These are phyloP conservation scores for Eucalyptus pauciflora DNA, from an alignment of 345 rosid genomes.

Conservation along the genomic window DNA sequence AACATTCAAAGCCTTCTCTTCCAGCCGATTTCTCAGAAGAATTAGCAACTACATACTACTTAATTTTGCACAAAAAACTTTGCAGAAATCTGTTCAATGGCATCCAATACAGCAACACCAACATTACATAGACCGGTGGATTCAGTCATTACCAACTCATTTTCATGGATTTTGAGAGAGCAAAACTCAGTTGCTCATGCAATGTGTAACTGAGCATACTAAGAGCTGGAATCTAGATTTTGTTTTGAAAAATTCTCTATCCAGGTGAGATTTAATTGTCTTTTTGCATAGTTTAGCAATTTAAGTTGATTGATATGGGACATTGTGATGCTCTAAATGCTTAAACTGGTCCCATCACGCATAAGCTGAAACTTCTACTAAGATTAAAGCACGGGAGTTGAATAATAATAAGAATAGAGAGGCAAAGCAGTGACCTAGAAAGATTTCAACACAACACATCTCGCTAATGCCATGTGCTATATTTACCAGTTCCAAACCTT, in stretches of 20 bases:
- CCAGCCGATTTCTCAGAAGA: neutral
- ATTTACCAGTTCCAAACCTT: neutral
- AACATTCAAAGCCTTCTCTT: neutral
- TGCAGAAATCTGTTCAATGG: neutral
- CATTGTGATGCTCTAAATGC: neutral
- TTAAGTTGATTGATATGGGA: neutral
- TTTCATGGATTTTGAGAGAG: neutral
- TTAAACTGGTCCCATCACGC: neutral
- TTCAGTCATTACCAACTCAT: neutral
- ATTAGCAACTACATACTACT: neutral
- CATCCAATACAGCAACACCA: neutral
- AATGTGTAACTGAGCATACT: neutral
- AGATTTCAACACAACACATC: neutral
- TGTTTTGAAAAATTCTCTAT: neutral
- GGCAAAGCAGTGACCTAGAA: neutral
- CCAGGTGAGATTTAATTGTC: neutral
- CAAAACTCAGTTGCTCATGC: neutral
- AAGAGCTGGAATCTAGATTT: neutral
- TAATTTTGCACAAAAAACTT: neutral
- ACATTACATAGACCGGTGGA: neutral
- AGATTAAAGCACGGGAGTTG: neutral
- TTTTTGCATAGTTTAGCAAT: neutral
- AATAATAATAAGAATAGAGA: neutral
- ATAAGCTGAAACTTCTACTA: neutral
- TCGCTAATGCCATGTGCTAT: neutral